A percentile compares a stretch with the other conserved stretches of the same genome.
phyloP scores from a whole-genome alignment of 2,329 filamentous ascomycete genomes.

The Sclerotiophoma versabilis region DNA sequence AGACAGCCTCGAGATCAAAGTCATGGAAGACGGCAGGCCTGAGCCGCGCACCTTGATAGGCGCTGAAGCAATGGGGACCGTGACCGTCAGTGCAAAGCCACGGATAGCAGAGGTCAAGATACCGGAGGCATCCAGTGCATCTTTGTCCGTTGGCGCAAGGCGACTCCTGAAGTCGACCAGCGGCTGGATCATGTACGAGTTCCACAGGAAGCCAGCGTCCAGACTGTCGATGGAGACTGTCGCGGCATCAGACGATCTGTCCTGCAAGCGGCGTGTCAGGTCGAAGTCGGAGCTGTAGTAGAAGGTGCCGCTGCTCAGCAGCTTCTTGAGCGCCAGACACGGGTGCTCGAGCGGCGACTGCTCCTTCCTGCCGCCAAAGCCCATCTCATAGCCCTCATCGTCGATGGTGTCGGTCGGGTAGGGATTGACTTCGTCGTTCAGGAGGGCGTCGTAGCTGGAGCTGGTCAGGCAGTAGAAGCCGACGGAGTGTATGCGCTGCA shows the following conservation, averaged over 20 bases:
- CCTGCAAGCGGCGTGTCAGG: slow-evolving; percentile 89
- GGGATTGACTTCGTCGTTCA: slow-evolving; percentile 64
- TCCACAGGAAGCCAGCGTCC: slow-evolving; percentile 94
- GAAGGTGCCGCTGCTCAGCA: slow-evolving; percentile 91
- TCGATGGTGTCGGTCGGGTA: slow-evolving; percentile 62
- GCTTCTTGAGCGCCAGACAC: slow-evolving; percentile 87
- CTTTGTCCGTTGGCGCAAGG: slow-evolving; percentile 75
- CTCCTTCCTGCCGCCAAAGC: slow-evolving; percentile 63
- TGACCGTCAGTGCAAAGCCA: slow-evolving; percentile 87
- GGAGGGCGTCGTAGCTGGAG: slow-evolving; percentile 81
- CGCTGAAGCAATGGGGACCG: slow-evolving; percentile 77
- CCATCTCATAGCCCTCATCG: slow-evolving; percentile 61
- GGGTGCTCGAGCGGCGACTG: slow-evolving; percentile 83
- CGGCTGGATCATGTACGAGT: slow-evolving; percentile 96
- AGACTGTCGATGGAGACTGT: slow-evolving; percentile 92
- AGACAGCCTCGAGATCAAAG: slow-evolving; percentile 88
- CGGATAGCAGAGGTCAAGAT: slow-evolving; percentile 94
- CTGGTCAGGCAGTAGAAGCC: slow-evolving; percentile 93
- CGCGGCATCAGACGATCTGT: slow-evolving; percentile 78
- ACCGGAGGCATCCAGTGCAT: slow-evolving; percentile 81
- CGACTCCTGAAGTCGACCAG: slow-evolving; percentile 87
- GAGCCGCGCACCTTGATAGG: slow-evolving; percentile 71
- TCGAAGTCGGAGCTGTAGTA: slow-evolving; percentile 99
- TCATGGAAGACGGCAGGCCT: slow-evolving; percentile 82
- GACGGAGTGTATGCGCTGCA: slow-evolving; percentile 84